Conservation (phyloP, 208 protist species). For the Crithidia expoeki region DNA sequence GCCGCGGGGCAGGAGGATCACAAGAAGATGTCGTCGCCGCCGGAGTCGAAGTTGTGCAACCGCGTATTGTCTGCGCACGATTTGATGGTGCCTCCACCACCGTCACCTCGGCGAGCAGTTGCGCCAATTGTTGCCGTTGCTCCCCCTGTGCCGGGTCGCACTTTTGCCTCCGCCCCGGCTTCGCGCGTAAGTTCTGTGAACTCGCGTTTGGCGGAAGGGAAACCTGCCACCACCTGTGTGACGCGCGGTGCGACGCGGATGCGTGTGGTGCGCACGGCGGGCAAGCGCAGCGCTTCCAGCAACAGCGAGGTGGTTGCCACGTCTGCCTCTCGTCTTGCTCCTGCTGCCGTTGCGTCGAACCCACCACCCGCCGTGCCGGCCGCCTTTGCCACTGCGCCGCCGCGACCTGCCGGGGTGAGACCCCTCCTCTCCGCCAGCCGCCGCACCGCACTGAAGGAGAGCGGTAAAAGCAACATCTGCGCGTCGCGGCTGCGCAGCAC, state of each 20-base stretch:
- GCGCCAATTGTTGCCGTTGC: background rate
- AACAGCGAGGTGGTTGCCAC: slow-evolving; percentile 6
- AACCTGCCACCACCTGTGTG: background rate
- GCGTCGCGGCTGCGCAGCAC: slow-evolving; percentile 7
- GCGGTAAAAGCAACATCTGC: background rate
- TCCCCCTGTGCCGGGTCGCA: background rate
- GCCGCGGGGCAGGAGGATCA: background rate
- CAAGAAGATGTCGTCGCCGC: slow-evolving; percentile 13
- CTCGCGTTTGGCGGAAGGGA: slow-evolving; percentile 27
- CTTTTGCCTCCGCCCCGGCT: slow-evolving; percentile 27
- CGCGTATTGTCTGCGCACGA: slow-evolving; percentile 22
- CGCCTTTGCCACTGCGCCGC: slow-evolving; percentile 4
- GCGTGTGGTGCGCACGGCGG: slow-evolving; percentile 14
- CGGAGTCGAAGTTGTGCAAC: slow-evolving; percentile 9
- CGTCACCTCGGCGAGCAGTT: background rate
- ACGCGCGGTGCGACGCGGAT: slow-evolving; percentile 1
- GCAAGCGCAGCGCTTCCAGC: slow-evolving; percentile 18
- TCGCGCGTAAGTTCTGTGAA: slow-evolving; percentile 43
- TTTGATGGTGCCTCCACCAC: background rate
- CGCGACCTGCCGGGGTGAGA: slow-evolving; percentile 13
- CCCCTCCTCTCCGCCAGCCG: slow-evolving; percentile 16
- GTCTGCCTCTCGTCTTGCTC: too few species aligned
- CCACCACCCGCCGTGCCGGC: background rate
- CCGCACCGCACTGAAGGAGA: background rate
- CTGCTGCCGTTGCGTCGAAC: background rate